Percentiles rank a stretch among this genome's conserved stretches.
These are phyloP conservation scores for Tetrapisispora iriomotensis DNA, from an alignment of 805 yeast species.

Conservation along the genomic window DNA sequence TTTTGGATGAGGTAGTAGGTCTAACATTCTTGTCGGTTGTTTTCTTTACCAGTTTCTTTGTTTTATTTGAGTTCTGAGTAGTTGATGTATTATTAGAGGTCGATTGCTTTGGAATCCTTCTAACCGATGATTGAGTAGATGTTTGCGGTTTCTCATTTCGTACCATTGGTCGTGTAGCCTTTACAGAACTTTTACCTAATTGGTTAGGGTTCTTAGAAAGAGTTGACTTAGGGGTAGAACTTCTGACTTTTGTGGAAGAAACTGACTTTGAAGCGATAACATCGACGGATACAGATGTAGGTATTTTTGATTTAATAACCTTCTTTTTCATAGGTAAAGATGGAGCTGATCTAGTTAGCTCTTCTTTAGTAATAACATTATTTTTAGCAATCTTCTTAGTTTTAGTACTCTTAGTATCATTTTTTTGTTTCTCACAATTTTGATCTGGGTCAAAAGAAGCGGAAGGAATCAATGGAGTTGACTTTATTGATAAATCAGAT, in stretches of 20 bases:
- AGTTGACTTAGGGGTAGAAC: too few relatives aligned
- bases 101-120: too few relatives aligned
- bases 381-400: background rate
- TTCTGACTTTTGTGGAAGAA: background rate
- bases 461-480: slow-evolving; percentile 3
- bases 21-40: too few relatives aligned
- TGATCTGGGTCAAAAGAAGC: background rate
- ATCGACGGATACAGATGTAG: slow-evolving; percentile 2
- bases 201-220: background rate
- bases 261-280: background rate
- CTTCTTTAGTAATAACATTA: background rate
- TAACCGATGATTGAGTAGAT: slow-evolving; percentile 3
- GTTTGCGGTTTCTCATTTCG: background rate
- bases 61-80: too few relatives aligned
- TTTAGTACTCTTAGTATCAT: background rate
- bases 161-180: background rate
- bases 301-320: background rate
- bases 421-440: background rate
- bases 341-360: slow-evolving; percentile 16
- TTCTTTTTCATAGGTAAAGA: slow-evolving; percentile 6
- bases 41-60: too few relatives aligned
- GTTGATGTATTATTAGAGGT: background rate
- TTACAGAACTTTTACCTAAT: background rate
- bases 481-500: slow-evolving; percentile 1
- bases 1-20: background rate